Base-by-base conservation (phyloP, 257 asterid genomes). In the Ilex aquifolium region DNA sequence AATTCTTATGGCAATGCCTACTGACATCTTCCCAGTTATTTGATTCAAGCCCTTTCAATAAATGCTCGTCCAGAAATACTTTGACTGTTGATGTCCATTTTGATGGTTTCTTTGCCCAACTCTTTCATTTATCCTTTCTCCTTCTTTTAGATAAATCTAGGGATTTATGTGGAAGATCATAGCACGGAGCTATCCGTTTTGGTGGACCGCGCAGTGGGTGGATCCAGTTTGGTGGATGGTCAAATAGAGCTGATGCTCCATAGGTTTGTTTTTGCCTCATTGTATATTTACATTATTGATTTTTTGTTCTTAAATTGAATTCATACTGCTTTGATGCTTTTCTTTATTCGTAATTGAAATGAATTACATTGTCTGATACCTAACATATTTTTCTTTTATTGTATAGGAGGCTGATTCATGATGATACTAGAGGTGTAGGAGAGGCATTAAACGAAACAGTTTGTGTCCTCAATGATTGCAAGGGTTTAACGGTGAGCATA, bases 161-260 rank as follows among this genome's bases (percentile, higher is more conserved):
- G 95, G 36, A 83, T 83, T 62, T 88, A 80, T 79, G 46, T 83
- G 78, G 88, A 77, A 74, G 95, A 83, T 77, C 85, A 80, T 58
- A 78, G 63, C 59, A 63, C 49, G 44, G 95, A 88, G 73, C 73
- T 88, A 57, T 88, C 95, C 3, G 87, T 88, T 60, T 64, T 88
- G 80, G 95, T 85, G 58, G 95, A 88, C 80, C 85, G 95, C 13
- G 83, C 95, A 32, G 84, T 85, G 61, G 95, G 95, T 66, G 95
- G 85, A 49, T 76, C 95, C 46, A 88, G 95, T 78, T 73, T 88
- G 71, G 79, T 72, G 64, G 94, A 88, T 79, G 95, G 95, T 56
- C 94, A 88, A 65, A 36, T 88, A 74, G 95, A 88, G 71, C 74
- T 88, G 63, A 88, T 88, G 95, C 95, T 87, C 65, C 95, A 86